Percentiles rank a stretch among this genome's conserved stretches.
Conservation (phyloP, 768 basidiomycete species). For the Lactarius sp. region DNA sequence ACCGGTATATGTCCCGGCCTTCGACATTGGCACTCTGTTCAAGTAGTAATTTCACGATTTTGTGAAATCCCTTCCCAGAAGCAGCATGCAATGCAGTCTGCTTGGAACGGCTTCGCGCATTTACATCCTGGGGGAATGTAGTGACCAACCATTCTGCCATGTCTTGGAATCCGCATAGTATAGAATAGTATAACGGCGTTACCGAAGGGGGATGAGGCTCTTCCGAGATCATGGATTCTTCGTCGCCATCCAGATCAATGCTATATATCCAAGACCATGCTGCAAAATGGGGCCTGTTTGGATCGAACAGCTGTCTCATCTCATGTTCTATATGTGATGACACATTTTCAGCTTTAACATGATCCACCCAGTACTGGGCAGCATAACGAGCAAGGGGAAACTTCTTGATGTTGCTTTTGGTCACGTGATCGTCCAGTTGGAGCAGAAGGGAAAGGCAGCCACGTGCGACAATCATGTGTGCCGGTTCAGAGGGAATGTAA, state of each 20-base stretch:
- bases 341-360: neutral
- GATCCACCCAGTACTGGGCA: neutral
- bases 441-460: neutral
- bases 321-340: neutral
- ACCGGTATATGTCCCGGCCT: fast-evolving
- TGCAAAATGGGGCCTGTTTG: neutral
- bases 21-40: neutral
- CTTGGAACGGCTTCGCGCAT: no score
- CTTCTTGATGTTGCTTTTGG: neutral
- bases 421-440: neutral
- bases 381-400: constrained; percentile 4
- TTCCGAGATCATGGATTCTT: no score
- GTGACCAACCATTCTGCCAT: neutral
- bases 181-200: neutral
- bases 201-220: fast-evolving
- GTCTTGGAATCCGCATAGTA: neutral
- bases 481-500: neutral
- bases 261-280: neutral
- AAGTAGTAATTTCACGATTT: no score
- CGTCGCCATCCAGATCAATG: no score
- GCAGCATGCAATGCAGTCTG: neutral
- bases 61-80: neutral
- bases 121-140: neutral
- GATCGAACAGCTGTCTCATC: neutral
- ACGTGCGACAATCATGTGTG: neutral